phyloP scores from a whole-genome alignment of 1,284 basidiomycete species.

The Leccinum laetum region DNA sequence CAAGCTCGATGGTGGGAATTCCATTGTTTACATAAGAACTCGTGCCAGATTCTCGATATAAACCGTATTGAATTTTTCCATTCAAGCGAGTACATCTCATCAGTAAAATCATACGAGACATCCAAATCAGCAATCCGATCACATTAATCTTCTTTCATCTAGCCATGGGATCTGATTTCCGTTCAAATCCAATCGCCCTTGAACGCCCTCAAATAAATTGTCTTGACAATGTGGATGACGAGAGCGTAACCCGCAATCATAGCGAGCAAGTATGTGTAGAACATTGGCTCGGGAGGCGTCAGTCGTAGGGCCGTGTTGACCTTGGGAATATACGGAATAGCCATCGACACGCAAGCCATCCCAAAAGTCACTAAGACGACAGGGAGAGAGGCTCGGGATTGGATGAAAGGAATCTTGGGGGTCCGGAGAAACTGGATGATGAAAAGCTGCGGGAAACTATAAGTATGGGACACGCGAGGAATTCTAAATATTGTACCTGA shows the following conservation, averaged over 20 bases:
- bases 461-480: not conserved
- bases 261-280: conserved; percentile 28
- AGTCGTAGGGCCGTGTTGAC: conserved; percentile 29
- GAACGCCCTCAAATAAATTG: conserved; percentile 27
- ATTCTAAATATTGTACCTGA: conserved; percentile 21
- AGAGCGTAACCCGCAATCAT: conserved; percentile 25
- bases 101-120: not conserved
- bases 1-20: not conserved
- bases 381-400: conserved; percentile 30
- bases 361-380: conserved; percentile 32
- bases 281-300: conserved; percentile 32
- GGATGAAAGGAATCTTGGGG: conserved; percentile 31
- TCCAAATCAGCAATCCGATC: not conserved
- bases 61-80: not conserved
- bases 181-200: conserved; percentile 30
- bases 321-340: conserved; percentile 34
- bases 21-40: not conserved
- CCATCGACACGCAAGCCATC: conserved; percentile 33
- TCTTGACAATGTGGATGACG: conserved; percentile 28
- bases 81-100: not conserved
- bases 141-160: not conserved
- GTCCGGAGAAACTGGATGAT: conserved; percentile 35
- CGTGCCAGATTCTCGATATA: no score
- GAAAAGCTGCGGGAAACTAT: conserved; percentile 25
- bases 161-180: not conserved